These are phyloP conservation scores for Dactylellina drechsleri DNA, from an alignment of 2,329 filamentous ascomycete genomes.

Conservation along the genomic window DNA sequence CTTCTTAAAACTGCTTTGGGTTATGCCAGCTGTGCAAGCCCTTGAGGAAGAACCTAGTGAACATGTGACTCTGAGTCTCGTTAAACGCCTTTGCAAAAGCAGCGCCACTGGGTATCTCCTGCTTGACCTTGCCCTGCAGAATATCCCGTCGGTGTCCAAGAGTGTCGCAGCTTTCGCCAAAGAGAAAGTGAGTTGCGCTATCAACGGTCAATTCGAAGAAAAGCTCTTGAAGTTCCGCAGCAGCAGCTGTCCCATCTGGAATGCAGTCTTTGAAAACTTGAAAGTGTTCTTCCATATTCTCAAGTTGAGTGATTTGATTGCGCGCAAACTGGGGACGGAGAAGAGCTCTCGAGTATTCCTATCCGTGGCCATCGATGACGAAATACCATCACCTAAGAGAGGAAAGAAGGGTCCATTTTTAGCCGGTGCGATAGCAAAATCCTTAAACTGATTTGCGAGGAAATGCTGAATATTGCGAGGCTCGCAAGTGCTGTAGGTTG, in stretches of 20 bases:
- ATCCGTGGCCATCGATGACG: slow-evolving; percentile 79
- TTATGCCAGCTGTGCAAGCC: slow-evolving; percentile 58
- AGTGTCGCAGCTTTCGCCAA: slow-evolving; percentile 68
- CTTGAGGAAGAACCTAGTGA: slow-evolving; percentile 57
- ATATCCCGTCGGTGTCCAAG: slow-evolving; percentile 14
- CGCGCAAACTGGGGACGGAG: slow-evolving; percentile 88
- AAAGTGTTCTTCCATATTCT: slow-evolving; percentile 82
- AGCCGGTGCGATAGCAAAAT: slow-evolving; percentile 68
- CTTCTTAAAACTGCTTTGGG: slow-evolving; percentile 59
- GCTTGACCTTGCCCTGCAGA: slow-evolving; percentile 20
- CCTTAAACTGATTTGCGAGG: slow-evolving; percentile 83
- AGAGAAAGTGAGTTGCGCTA: slow-evolving; percentile 84
- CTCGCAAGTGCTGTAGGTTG: slow-evolving; percentile 63
- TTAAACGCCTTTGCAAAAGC: slow-evolving; percentile 24
- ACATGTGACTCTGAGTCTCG: slow-evolving; percentile 10
- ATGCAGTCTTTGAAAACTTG: slow-evolving; percentile 77
- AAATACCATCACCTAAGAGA: slow-evolving; percentile 82
- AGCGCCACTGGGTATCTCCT: slow-evolving; percentile 23
- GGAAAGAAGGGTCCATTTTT: slow-evolving; percentile 58
- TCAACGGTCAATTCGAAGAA: slow-evolving; percentile 89
- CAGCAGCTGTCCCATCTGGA: slow-evolving; percentile 65
- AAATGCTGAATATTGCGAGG: slow-evolving; percentile 92
- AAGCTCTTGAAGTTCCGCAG: slow-evolving; percentile 76
- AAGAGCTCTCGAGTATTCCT: slow-evolving; percentile 83
- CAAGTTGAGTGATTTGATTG: slow-evolving; percentile 82